phyloP scores from a whole-genome alignment of 176 grass and related monocot species.

The Triticum timopheevii region DNA sequence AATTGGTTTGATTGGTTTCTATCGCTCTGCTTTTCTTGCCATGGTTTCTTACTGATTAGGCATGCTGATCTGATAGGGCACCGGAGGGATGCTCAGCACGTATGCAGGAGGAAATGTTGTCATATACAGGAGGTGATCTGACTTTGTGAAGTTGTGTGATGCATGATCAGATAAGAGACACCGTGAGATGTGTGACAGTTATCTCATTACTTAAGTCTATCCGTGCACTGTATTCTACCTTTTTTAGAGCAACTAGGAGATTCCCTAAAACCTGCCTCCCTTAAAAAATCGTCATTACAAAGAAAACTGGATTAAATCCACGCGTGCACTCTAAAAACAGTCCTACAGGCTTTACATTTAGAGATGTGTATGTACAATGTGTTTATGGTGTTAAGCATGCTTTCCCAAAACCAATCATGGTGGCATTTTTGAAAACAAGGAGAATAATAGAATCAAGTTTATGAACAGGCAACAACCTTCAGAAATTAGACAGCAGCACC shows the following conservation, averaged over 20 bases:
- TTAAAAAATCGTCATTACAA: no score
- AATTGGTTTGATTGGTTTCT: not conserved
- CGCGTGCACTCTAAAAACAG: no score
- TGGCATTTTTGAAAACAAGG: not conserved
- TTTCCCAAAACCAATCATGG: not conserved
- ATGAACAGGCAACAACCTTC: not conserved
- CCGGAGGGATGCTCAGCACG: slow-evolving; percentile 9
- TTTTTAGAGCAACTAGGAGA: not conserved
- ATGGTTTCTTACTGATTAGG: not conserved
- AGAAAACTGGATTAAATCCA: no score
- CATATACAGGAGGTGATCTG: slow-evolving; percentile 12
- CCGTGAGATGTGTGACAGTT: not conserved
- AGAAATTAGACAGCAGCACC: no score
- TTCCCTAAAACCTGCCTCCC: no score
- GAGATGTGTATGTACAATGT: not conserved
- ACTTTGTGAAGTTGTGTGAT: not conserved
- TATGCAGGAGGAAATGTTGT: slow-evolving; percentile 18
- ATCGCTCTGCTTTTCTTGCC: not conserved
- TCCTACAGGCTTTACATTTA: no score
- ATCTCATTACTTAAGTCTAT: slow-evolving; percentile 10
- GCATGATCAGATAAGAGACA: not conserved
- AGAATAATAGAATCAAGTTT: not conserved
- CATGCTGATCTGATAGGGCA: not conserved
- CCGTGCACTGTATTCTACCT: not conserved
- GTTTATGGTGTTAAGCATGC: not conserved